Evolutionary conservation across 2,329 filamentous ascomycete species (phyloP).

Genomic region (Aspergillus versicolor): DNA sequence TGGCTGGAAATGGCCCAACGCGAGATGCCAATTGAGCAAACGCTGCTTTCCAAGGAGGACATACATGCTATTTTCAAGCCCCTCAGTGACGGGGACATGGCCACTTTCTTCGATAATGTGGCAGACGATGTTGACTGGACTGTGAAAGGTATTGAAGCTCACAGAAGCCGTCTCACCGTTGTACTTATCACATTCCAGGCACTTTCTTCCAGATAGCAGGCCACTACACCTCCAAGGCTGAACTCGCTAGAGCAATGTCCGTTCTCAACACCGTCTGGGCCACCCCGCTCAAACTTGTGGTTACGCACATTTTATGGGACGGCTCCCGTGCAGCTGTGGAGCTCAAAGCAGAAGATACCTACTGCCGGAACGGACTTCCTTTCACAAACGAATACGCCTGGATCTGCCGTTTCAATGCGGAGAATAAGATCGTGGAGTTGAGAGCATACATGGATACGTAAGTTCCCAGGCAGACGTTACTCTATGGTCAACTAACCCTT

Average conservation of each 20-base stretch:
- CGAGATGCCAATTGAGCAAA: too few relatives aligned
- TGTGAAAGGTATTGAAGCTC: neutral
- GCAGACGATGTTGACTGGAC: neutral
- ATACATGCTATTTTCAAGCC: conserved; percentile 4
- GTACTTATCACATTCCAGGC: neutral
- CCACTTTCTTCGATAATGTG: neutral
- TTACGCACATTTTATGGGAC: neutral
- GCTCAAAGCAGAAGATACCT: neutral
- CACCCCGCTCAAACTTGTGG: neutral
- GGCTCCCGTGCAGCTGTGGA: neutral
- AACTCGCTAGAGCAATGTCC: neutral
- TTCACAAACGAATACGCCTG: neutral
- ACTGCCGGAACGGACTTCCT: neutral
- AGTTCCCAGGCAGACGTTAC: neutral
- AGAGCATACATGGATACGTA: neutral
- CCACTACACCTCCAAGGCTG: neutral
- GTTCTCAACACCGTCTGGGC: neutral
- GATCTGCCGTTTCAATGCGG: neutral
- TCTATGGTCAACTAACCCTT: too few relatives aligned
- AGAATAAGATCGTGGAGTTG: neutral
- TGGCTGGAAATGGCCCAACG: too few relatives aligned
- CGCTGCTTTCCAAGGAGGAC: too few relatives aligned
- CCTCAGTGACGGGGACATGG: neutral
- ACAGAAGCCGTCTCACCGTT: neutral
- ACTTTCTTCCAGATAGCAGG: neutral